Evolutionary conservation across 805 yeast genomes (phyloP).

Genomic region (Starmera caribaea): DNA sequence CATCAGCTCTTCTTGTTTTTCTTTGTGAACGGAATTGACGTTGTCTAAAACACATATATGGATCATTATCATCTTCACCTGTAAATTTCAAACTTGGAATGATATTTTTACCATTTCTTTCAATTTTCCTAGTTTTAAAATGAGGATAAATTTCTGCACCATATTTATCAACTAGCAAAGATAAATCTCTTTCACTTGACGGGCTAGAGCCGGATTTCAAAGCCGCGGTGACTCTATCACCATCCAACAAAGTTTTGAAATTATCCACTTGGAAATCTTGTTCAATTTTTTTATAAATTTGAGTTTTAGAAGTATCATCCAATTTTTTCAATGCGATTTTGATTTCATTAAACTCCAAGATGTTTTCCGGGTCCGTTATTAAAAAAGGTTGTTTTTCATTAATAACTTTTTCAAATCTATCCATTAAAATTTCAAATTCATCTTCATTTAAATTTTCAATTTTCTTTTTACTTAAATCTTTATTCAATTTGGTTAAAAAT

Average conservation of each 20-base stretch:
- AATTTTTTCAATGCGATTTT: constrained; percentile 37
- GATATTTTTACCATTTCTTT: constrained; percentile 57
- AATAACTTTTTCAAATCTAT: constrained; percentile 64
- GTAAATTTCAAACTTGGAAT: constrained; percentile 69
- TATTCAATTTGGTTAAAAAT: constrained; percentile 40
- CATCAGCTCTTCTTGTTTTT: constrained; percentile 91
- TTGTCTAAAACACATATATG: constrained; percentile 90
- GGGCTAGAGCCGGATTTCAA: too few relatives aligned
- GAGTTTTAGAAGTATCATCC: constrained; percentile 39
- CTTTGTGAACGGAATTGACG: constrained; percentile 93
- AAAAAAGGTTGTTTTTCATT: constrained; percentile 82
- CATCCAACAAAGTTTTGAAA: constrained; percentile 49
- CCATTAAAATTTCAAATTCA: constrained; percentile 75
- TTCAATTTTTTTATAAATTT: constrained; percentile 47
- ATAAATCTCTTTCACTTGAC: constrained; percentile 35
- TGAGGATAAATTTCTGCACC: constrained; percentile 68
- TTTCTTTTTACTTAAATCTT: constrained; percentile 15
- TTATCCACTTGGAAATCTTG: constrained; percentile 45
- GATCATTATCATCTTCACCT: constrained; percentile 88
- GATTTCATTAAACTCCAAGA: constrained; percentile 62
- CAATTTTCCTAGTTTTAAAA: constrained; percentile 71
- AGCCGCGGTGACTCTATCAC: constrained; percentile 7
- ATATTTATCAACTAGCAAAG: constrained; percentile 40
- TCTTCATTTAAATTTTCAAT: constrained; percentile 49
- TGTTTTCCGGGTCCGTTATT: constrained; percentile 72